Conservation (phyloP, 169 alveolate species). For the Plasmodium gallinaceum region DNA sequence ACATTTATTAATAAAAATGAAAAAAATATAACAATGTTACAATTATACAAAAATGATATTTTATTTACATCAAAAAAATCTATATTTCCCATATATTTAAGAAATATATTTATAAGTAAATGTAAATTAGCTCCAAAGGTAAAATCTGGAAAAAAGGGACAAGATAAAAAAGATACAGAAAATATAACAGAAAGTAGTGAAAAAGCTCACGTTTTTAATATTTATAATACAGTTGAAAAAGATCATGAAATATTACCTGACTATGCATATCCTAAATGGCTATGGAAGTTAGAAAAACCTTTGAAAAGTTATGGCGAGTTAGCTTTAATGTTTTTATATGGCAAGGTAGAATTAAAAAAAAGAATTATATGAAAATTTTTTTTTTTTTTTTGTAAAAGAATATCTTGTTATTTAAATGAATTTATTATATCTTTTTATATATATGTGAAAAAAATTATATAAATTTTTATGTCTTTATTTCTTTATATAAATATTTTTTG, state of each 20-base stretch:
- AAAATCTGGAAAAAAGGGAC: conserved; percentile 77
- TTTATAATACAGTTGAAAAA: conserved; percentile 80
- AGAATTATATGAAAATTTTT: not conserved
- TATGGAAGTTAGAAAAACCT: conserved; percentile 86
- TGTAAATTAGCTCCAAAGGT: conserved; percentile 56
- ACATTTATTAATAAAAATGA: not conserved
- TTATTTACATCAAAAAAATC: not conserved
- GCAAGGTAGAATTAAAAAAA: conserved; percentile 77
- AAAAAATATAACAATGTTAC: conserved; percentile 19
- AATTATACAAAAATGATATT: conserved; percentile 21
- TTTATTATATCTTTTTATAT: not conserved
- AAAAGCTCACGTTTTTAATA: conserved; percentile 85
- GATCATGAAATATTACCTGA: conserved; percentile 86
- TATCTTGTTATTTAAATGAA: too few relatives aligned
- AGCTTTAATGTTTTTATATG: conserved; percentile 84
- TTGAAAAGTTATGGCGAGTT: conserved; percentile 87
- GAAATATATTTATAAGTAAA: conserved; percentile 44
- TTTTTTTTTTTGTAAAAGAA: too few relatives aligned
- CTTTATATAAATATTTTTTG: not conserved
- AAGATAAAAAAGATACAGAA: conserved; percentile 68
- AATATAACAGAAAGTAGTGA: conserved; percentile 67
- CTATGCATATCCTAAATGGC: conserved; percentile 85
- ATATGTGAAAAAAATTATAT: not conserved
- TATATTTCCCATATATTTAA: conserved; percentile 12
- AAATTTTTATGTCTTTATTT: not conserved